Evolutionary conservation across 495 filamentous ascomycete species (phyloP).

Genomic region (Hamigera avellanea): DNA sequence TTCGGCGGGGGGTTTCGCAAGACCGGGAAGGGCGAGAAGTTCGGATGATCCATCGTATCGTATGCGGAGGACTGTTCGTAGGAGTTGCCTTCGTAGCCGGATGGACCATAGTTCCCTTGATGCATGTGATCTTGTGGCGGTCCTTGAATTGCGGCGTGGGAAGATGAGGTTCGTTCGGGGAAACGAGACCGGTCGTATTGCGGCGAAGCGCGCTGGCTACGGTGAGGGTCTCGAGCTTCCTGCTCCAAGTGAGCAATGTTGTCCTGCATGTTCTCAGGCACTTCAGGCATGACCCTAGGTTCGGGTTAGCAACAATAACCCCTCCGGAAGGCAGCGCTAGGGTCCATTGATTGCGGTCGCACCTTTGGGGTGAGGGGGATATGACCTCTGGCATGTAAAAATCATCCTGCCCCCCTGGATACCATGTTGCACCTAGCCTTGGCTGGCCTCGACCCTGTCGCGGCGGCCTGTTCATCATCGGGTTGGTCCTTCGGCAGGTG

Average conservation of each 20-base stretch:
- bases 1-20: constrained; percentile 71
- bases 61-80: constrained; percentile 34
- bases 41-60: constrained; percentile 51
- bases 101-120: constrained; percentile 5
- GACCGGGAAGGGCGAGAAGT: constrained; percentile 86
- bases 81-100: constrained; percentile 19
- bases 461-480: constrained; percentile 28
- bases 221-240: constrained; percentile 45
- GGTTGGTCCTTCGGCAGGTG: not conserved
- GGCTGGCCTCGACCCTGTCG: constrained; percentile 32
- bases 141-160: constrained; percentile 20
- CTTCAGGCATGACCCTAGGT: constrained; percentile 60
- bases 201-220: constrained; percentile 24
- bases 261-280: constrained; percentile 81
- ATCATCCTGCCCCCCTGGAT: constrained; percentile 80
- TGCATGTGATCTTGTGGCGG: constrained; percentile 11
- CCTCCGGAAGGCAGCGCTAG: no score
- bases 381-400: constrained; percentile 72
- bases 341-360: constrained; percentile 12
- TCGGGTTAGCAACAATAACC: constrained; percentile 7
- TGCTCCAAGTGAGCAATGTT: constrained; percentile 83
- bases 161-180: constrained; percentile 28
- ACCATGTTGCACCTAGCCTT: constrained; percentile 72
- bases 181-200: constrained; percentile 29
- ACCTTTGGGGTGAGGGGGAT: constrained; percentile 86